A percentile compares a stretch with the other conserved stretches of the same genome.
Evolutionary conservation across 2,329 filamentous ascomycete genomes (phyloP).

Genomic region (Aspergillus spinulosporus): DNA sequence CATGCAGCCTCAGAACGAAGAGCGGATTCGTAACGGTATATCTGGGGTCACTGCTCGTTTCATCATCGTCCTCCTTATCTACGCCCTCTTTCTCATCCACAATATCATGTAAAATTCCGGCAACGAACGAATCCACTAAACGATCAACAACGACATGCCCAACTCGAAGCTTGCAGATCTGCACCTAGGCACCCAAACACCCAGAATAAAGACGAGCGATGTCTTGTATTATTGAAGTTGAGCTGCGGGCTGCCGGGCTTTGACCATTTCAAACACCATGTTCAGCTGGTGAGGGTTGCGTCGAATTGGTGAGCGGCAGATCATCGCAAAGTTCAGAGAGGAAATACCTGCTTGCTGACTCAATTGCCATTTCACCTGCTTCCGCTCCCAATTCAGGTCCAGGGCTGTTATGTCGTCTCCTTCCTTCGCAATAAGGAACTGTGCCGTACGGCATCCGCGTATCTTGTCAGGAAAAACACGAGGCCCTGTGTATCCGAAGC

Average conservation of each 20-base stretch:
- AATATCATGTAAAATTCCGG: background rate
- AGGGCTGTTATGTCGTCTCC: background rate
- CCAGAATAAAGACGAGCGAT: slow-evolving; percentile 1
- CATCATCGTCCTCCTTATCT: background rate
- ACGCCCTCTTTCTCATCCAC: background rate
- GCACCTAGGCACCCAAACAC: background rate
- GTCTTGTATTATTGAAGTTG: background rate
- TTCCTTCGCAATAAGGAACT: background rate
- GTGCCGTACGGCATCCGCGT: background rate
- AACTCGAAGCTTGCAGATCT: background rate
- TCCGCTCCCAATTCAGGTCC: background rate
- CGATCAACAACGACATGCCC: slow-evolving; percentile 2
- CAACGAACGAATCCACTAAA: background rate
- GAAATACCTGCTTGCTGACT: background rate
- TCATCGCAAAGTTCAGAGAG: slow-evolving; percentile 2
- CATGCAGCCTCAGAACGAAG: slow-evolving; percentile 5
- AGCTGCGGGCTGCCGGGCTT: background rate
- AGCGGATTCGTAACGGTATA: slow-evolving; percentile 5
- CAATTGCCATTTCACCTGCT: too few species aligned
- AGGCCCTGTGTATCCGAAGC: background rate
- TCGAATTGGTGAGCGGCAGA: background rate
- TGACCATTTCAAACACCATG: background rate
- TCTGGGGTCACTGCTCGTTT: background rate
- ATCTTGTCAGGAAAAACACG: slow-evolving; percentile 1
- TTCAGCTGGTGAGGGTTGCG: background rate